phyloP scores from a whole-genome alignment of 495 filamentous ascomycete species.

The Geoglossum glabrum region DNA sequence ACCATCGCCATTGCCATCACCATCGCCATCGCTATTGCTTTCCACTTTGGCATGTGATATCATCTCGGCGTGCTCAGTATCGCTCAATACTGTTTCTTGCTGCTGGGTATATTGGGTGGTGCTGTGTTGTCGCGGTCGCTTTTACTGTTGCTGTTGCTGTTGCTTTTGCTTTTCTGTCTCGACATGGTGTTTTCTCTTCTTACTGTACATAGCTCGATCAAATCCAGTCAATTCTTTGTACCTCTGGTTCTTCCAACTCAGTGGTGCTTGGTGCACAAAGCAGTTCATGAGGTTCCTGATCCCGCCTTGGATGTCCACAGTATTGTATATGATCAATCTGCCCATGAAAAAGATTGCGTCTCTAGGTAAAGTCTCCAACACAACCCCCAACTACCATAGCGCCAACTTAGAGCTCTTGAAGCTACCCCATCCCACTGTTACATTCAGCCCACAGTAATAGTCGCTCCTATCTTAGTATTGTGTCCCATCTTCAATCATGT shows the following conservation, averaged over 20 bases:
- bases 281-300: neutral
- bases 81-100: too few relatives aligned
- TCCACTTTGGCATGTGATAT: too few relatives aligned
- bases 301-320: neutral
- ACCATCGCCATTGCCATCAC: too few relatives aligned
- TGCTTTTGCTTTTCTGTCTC: neutral
- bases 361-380: neutral
- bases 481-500: neutral
- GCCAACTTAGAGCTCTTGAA: neutral
- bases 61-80: too few relatives aligned
- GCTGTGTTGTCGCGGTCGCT: too few relatives aligned
- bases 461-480: neutral
- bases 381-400: neutral
- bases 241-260: neutral
- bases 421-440: neutral
- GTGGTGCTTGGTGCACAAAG: neutral
- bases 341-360: neutral
- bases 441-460: neutral
- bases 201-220: neutral
- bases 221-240: neutral
- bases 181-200: neutral
- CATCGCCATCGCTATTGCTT: too few relatives aligned
- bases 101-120: too few relatives aligned
- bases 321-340: neutral
- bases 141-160: too few relatives aligned